Percentiles rank a stretch among this genome's conserved stretches.
Conservation (phyloP, 805 yeast species). For the Wickerhamiella brachini region DNA sequence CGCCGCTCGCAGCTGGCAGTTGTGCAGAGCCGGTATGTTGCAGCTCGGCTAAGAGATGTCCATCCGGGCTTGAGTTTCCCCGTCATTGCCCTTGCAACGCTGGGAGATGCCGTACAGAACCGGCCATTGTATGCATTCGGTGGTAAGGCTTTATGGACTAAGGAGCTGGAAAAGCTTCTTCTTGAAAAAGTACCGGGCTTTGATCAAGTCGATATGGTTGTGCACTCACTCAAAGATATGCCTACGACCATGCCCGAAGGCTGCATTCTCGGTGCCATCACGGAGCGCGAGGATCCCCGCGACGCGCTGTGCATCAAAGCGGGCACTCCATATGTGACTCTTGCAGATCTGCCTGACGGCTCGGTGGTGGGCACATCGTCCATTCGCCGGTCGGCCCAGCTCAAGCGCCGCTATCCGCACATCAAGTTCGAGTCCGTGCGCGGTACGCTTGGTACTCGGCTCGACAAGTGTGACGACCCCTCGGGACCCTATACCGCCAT, state of each 20-base stretch:
- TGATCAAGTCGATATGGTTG: conserved; percentile 72
- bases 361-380: conserved; percentile 90
- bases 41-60: conserved; percentile 38
- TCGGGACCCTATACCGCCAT: conserved; percentile 54
- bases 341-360: conserved; percentile 71
- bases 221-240: conserved; percentile 82
- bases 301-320: conserved; percentile 75
- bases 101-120: conserved; percentile 79
- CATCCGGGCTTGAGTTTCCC: conserved; percentile 61
- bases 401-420: conserved; percentile 62
- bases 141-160: conserved; percentile 93
- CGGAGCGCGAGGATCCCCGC: conserved; percentile 80
- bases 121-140: conserved; percentile 89
- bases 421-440: conserved; percentile 72
- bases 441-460: conserved; percentile 72
- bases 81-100: conserved; percentile 64
- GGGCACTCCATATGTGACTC: conserved; percentile 45
- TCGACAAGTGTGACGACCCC: conserved; percentile 64
- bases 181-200: conserved; percentile 44
- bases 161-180: conserved; percentile 73
- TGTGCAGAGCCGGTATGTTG: conserved; percentile 67
- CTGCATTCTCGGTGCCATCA: conserved; percentile 76
- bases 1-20: conserved; percentile 82
- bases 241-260: conserved; percentile 86
- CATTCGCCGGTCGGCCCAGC: conserved; percentile 84